phyloP scores from a whole-genome alignment of 83 land plant genomes.

The Thuja plicata region DNA sequence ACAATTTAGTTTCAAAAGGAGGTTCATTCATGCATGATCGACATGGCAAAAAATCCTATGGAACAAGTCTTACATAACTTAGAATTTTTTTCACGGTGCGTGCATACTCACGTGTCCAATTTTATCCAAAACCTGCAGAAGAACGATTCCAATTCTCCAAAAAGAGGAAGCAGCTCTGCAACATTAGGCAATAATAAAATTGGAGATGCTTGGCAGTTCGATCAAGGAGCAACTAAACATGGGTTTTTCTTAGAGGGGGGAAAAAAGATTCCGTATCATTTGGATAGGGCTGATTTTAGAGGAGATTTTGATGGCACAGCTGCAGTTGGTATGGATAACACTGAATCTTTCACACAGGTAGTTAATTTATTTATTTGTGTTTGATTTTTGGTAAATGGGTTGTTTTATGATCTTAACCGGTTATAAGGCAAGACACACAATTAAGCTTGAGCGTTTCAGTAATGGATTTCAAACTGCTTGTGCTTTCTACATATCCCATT shows the following conservation, averaged over 20 bases:
- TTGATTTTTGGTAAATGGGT: not conserved
- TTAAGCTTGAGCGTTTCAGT: not conserved
- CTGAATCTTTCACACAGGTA: not conserved
- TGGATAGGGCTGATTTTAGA: not conserved
- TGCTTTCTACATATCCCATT: not conserved
- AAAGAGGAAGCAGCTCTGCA: slow-evolving; percentile 5
- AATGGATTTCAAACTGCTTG: not conserved
- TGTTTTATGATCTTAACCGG: not conserved
- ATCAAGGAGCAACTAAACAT: slow-evolving; percentile 14
- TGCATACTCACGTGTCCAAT: slow-evolving; percentile 38
- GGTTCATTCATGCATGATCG: not conserved
- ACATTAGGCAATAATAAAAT: slow-evolving; percentile 10
- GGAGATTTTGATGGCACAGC: not conserved
- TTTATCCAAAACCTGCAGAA: slow-evolving; percentile 3
- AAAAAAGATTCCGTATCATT: not conserved
- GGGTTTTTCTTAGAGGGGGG: not conserved
- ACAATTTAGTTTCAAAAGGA: not conserved
- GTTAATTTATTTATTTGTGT: not conserved
- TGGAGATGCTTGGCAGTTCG: slow-evolving; percentile 18
- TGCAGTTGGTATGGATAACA: not conserved
- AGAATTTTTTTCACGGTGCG: slow-evolving; percentile 17
- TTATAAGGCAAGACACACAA: not conserved
- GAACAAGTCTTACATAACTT: slow-evolving; percentile 16
- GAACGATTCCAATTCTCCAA: not conserved
- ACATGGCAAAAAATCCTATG: slow-evolving; percentile 37